Conservation (phyloP, 352 stramenopile genomes). For the Globisporangium solare region DNA sequence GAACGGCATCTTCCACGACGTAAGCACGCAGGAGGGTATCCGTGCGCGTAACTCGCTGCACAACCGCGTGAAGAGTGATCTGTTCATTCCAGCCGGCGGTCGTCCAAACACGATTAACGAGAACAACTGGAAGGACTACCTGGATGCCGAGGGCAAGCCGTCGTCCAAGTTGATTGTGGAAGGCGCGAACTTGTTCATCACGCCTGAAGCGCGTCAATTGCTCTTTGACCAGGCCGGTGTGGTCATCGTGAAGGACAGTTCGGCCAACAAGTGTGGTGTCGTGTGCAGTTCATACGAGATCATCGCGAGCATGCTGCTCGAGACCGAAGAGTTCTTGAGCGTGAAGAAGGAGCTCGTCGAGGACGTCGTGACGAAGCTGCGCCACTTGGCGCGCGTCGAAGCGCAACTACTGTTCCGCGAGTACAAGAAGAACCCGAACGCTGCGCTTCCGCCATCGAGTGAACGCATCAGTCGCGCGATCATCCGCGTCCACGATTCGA, state of each 20-base stretch:
- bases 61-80: conserved; percentile 90
- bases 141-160: conserved; percentile 68
- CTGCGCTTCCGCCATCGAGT: conserved; percentile 87
- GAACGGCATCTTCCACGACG: conserved; percentile 83
- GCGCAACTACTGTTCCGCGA: conserved; percentile 98
- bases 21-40: conserved; percentile 62
- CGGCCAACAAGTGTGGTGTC: conserved; percentile 87
- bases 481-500: conserved; percentile 94
- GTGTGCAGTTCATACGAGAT: conserved; percentile 86
- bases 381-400: conserved; percentile 90
- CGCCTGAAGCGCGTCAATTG: conserved; percentile 77
- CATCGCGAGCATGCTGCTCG: conserved; percentile 93
- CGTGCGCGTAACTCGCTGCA: conserved; percentile 97
- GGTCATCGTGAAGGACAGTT: conserved; percentile 97
- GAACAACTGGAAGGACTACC: conserved; percentile 78
- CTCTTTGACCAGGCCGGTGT: conserved; percentile 95
- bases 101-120: conserved; percentile 85
- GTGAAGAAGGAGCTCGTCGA: conserved; percentile 93
- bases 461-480: conserved; percentile 95
- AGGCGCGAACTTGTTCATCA: conserved; percentile 86
- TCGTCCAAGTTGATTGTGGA: conserved; percentile 79
- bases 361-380: conserved; percentile 94
- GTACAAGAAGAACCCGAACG: conserved; percentile 88
- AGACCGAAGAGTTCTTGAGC: conserved; percentile 95
- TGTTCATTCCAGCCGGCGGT: conserved; percentile 81